Evolutionary conservation across 352 stramenopile species (phyloP).

Genomic region (Globisporangium sylvaticum): DNA sequence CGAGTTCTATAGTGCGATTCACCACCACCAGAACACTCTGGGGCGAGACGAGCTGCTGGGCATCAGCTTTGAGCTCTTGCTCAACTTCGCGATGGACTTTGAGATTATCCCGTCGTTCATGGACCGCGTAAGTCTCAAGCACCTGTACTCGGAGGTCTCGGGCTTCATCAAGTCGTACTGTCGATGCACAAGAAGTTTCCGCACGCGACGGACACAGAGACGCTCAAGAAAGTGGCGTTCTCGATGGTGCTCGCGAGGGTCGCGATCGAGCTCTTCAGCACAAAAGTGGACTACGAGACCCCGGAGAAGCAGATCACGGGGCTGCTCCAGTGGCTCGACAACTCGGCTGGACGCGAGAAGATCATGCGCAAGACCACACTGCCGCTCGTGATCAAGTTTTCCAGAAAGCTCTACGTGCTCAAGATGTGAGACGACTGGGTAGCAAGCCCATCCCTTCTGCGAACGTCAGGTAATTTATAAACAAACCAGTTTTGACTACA

Average conservation of each 20-base stretch:
- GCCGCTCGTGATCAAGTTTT: conserved; percentile 72
- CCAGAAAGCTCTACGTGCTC: conserved; percentile 54
- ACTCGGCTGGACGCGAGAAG: conserved; percentile 62
- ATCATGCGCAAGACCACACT: conserved; percentile 61
- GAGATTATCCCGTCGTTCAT: conserved; percentile 80
- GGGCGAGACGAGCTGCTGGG: conserved; percentile 49
- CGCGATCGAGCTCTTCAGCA: conserved; percentile 64
- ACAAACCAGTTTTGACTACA: background rate
- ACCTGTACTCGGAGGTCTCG: conserved; percentile 57
- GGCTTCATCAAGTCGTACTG: conserved; percentile 62
- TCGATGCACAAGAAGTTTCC: conserved; percentile 50
- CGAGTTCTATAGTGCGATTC: conserved; percentile 65
- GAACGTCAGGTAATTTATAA: background rate
- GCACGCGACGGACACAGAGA: conserved; percentile 51
- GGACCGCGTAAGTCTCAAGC: conserved; percentile 71
- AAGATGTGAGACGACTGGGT: conserved; percentile 13
- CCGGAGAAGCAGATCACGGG: conserved; percentile 65
- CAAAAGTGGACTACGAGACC: conserved; percentile 66
- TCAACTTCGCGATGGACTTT: conserved; percentile 78
- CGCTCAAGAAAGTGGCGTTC: conserved; percentile 70
- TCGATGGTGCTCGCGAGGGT: conserved; percentile 56
- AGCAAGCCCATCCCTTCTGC: background rate
- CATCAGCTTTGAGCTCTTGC: conserved; percentile 57
- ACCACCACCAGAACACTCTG: conserved; percentile 12
- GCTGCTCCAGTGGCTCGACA: conserved; percentile 76